Base-by-base conservation (phyloP, 2,329 filamentous ascomycete species). In the Trichoderma brevicompactum region DNA sequence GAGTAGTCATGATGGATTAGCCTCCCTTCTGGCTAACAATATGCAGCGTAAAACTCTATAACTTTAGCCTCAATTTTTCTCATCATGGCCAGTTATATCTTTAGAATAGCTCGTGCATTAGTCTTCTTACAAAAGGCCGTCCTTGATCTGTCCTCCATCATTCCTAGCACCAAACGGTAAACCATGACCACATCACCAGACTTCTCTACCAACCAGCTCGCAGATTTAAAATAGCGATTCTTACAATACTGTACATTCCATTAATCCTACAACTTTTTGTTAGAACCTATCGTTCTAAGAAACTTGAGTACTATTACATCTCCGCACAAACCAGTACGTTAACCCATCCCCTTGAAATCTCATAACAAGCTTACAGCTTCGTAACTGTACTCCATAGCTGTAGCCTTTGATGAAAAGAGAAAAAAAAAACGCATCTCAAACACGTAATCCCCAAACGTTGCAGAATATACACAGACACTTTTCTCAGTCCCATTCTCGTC, bases 221-320 rank as follows among this genome's bases (percentile, higher is more conserved):
- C 15, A 13, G 17, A 15, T 1, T 5, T 9, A 6, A 40, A 38
- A 50, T 13, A 50, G 13, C 2, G 8, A 50, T 43, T 12, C 44
- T 17, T 19, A 5, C 6, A 41, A 50, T 41, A 61, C 3, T 52
- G 43, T 41, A 43, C 58, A 61, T 3, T 43, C 36, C 58, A 44
- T 58, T 43, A 61, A 34, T 61, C 46, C 46, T 61, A 61, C 58
- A 61, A 23, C 36, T 19, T 43, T 43, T 19, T 50, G 36, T 13
- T 41, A 8, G 28, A 32, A 7, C 36, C 19, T 32, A 43, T 9
- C 7, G 46, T 41, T 28, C 19, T 15, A 41, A 53, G 19, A 9
- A 2, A 10, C 23, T 9, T 15, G 38, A 12, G 9, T 50, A 44
- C 28, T 15, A 60, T 53, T 44, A 62, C 58, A 36, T 41, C n/a